Percentiles rank a stretch among this genome's conserved stretches.
phyloP scores from a whole-genome alignment of 1,284 basidiomycete genomes.

The Trametes pubescens region DNA sequence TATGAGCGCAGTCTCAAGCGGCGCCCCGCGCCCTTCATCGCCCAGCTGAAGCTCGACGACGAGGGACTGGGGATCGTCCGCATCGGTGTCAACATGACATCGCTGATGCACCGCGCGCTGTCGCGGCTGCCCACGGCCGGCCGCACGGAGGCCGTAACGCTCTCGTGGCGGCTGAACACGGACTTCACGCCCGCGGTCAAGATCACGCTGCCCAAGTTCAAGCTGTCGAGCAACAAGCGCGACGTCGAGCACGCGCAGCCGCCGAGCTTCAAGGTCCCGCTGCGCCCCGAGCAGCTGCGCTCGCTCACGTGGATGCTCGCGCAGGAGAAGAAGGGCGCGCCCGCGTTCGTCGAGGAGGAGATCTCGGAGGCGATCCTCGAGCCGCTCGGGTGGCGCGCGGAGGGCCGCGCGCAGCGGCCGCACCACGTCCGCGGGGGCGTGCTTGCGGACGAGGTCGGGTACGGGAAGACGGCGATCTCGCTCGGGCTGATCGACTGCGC shows the following conservation, averaged over 20 bases:
- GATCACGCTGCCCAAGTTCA: conserved; percentile 69
- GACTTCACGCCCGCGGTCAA: conserved; percentile 75
- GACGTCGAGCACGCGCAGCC: conserved; percentile 85
- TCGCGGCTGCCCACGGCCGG: conserved; percentile 76
- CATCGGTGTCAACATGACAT: conserved; percentile 89
- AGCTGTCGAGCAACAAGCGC: conserved; percentile 78
- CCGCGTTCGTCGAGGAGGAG: conserved; percentile 91
- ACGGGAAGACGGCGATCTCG: conserved; percentile 96
- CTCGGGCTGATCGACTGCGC: conserved; percentile 86
- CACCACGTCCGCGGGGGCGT: conserved; percentile 88
- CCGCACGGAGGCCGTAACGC: conserved; percentile 57
- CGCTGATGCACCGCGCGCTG: conserved; percentile 88
- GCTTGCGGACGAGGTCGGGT: conserved; percentile 95
- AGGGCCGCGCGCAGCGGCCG: conserved; percentile 86
- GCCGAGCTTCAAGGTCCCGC: conserved; percentile 73
- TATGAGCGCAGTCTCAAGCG: conserved; percentile 90
- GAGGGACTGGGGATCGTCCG: conserved; percentile 73
- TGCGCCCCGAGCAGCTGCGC: conserved; percentile 88
- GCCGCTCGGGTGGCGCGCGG: conserved; percentile 91
- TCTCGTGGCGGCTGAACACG: conserved; percentile 87
- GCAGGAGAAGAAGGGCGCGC: conserved; percentile 74
- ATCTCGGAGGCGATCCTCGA: conserved; percentile 90
- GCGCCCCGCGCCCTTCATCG: conserved; percentile 87
- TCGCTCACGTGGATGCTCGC: conserved; percentile 94
- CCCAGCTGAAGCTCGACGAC: conserved; percentile 83